Evolutionary conservation across 2,329 filamentous ascomycete genomes (phyloP), one percentile per base, ranked within the genome.

Genomic region (Colletotrichum tanaceti): DNA sequence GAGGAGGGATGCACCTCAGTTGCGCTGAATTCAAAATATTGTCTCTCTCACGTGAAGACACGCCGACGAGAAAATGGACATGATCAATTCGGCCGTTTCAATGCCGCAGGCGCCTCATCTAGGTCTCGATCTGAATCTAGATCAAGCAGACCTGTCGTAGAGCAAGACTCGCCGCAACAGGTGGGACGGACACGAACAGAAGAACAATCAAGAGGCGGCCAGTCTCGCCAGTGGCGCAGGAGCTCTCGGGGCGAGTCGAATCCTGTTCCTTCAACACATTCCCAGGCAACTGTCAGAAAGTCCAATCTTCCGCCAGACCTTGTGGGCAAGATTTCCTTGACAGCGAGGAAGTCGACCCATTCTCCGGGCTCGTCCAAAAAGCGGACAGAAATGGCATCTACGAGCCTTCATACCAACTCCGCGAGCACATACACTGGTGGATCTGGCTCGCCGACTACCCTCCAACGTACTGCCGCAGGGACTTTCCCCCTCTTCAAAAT

Each of bases 281-380:
- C 50, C 28, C 38, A 44, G 20, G 39, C 44, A 32, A 55, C 47
- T 4, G 50, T 52, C 24, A 59, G 55, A 24, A 68, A 46, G 43
- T 57, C 55, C 4, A 57, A 60, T 49, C 24, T 57, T 3, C 57
- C 62, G 35, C 28, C 66, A 46, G 66, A 66, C 11, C 55, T 69
- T 38, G 49, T 44, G 20, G 44, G 50, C 32, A 66, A 55, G 47
- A 44, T 50, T 24, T 55, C 35, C 24, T 41, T 57, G 28, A 52
- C 66, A 50, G 57, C 62, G 20, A 66, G 57, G 35, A 66, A 69
- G 35, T 44, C 66, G 10, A 61, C 58, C 13, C 14, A 14, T 16
- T 41, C 53, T 4, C 14, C n/a, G 22, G 53, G 22, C 44, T 18
- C 32, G 13, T 43, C 53, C 6, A 58, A 41, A 22, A 43, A 22